Percentiles rank a stretch among this genome's conserved stretches.
phyloP scores from a whole-genome alignment of 2,329 filamentous ascomycete genomes.

The Rachicladosporium sp. region DNA sequence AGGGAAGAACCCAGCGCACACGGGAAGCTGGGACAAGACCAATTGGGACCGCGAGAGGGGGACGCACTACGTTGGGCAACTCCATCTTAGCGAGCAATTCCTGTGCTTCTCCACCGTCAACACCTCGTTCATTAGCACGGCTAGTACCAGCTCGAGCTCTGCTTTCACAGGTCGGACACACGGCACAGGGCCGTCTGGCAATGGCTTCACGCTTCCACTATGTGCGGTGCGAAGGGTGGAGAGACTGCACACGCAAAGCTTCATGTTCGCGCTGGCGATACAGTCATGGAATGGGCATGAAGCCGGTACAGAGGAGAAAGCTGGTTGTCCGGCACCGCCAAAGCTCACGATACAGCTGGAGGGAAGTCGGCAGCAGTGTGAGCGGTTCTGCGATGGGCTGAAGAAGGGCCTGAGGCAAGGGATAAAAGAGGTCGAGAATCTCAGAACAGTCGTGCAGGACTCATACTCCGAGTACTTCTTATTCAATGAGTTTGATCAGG shows the following conservation, averaged over 20 bases:
- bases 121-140: constrained; percentile 70
- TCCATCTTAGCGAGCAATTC: constrained; percentile 88
- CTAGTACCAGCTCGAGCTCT: constrained; percentile 67
- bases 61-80: constrained; percentile 70
- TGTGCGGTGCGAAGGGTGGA: constrained; percentile 88
- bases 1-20: constrained; percentile 17
- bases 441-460: constrained; percentile 66
- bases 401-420: constrained; percentile 80
- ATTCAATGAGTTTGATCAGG: constrained; percentile 17
- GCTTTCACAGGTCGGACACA: constrained; percentile 87
- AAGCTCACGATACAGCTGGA: constrained; percentile 86
- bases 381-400: constrained; percentile 89
- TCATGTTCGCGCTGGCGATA: constrained; percentile 82
- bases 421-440: constrained; percentile 75
- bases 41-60: constrained; percentile 46
- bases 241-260: constrained; percentile 80
- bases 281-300: constrained; percentile 53
- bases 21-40: constrained; percentile 50
- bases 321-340: constrained; percentile 52
- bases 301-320: constrained; percentile 34
- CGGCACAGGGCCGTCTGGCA: constrained; percentile 81
- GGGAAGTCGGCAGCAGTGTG: constrained; percentile 76
- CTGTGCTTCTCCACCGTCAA: constrained; percentile 94
- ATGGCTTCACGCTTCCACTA: constrained; percentile 89
- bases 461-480: constrained; percentile 79